These are phyloP conservation scores for Chamaenerion angustifolium DNA, from an alignment of 345 rosid species.

Conservation along the genomic window DNA sequence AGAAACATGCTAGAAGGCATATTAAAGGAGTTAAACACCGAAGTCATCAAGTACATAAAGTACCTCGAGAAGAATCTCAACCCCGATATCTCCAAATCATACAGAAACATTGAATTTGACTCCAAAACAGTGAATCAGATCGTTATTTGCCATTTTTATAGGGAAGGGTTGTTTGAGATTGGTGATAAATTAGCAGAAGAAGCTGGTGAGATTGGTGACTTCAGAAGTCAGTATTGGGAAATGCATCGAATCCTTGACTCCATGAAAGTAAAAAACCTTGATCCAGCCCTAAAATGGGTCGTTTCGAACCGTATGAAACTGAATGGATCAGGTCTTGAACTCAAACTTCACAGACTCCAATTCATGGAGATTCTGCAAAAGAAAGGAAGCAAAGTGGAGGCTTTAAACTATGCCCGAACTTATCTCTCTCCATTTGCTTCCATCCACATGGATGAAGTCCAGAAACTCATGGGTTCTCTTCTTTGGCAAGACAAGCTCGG, in stretches of 20 bases:
- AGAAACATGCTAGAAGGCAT: constrained; percentile 34
- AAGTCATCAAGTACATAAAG: constrained; percentile 37
- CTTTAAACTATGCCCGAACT: constrained; percentile 42
- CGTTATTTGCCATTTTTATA: constrained; percentile 46
- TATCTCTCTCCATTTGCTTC: constrained; percentile 32
- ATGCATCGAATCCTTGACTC: constrained; percentile 38
- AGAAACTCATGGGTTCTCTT: constrained; percentile 33
- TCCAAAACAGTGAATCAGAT: constrained; percentile 41
- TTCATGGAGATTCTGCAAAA: constrained; percentile 47
- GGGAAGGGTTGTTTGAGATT: constrained; percentile 57
- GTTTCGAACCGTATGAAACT: constrained; percentile 33
- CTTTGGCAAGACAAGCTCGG: constrained; percentile 38
- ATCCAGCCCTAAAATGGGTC: constrained; percentile 67
- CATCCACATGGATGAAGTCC: constrained; percentile 24
- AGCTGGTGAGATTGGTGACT: constrained; percentile 23
- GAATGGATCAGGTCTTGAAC: constrained; percentile 36
- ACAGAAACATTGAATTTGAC: constrained; percentile 48
- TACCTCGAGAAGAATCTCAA: constrained; percentile 34
- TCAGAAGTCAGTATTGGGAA: constrained; percentile 37
- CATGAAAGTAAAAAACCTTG: constrained; percentile 29
- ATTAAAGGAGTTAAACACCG: constrained; percentile 36
- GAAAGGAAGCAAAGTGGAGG: constrained; percentile 36
- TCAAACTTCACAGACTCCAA: constrained; percentile 38
- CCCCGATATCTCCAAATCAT: constrained; percentile 50
- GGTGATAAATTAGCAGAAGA: constrained; percentile 58